A percentile compares a stretch with the other conserved stretches of the same genome.
phyloP scores from a whole-genome alignment of 257 asterid species.

The Ballota nigra region DNA sequence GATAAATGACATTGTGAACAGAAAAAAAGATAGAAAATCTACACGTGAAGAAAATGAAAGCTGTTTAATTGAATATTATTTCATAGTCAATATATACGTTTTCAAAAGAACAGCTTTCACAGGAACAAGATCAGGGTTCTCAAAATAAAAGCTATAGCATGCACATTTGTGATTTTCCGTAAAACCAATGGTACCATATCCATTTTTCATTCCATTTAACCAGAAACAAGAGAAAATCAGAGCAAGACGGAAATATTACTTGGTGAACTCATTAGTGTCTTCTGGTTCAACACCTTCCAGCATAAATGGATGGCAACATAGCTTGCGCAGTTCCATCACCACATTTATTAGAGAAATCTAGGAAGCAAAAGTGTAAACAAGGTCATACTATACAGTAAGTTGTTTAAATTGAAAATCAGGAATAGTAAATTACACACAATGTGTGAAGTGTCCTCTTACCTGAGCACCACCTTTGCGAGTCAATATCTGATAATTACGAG shows the following conservation, averaged over 20 bases:
- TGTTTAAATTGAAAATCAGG: slow-evolving; percentile 6
- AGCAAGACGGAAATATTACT: slow-evolving; percentile 43
- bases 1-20: slow-evolving; percentile 27
- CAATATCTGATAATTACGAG: slow-evolving; percentile 90
- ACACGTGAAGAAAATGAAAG: slow-evolving; percentile 7
- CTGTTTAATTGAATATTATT: slow-evolving; percentile 2
- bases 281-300: slow-evolving; percentile 99
- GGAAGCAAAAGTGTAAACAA: slow-evolving; percentile 30
- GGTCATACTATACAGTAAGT: slow-evolving; percentile 10
- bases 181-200: slow-evolving; percentile 7
- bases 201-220: slow-evolving; percentile 15
- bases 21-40: not conserved
- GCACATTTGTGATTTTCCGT: not conserved
- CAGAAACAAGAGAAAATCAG: slow-evolving; percentile 18
- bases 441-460: slow-evolving; percentile 42
- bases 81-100: not conserved
- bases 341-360: slow-evolving; percentile 94
- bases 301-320: slow-evolving; percentile 97
- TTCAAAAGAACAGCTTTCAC: slow-evolving; percentile 16
- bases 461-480: slow-evolving; percentile 98
- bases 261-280: slow-evolving; percentile 68
- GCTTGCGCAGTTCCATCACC: slow-evolving; percentile 99
- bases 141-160: not conserved
- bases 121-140: slow-evolving; percentile 19
- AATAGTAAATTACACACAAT: slow-evolving; percentile 20